Percentiles rank a stretch among this genome's conserved stretches.
These are phyloP conservation scores for Lichtheimia corymbifera DNA, from an alignment of 371 early-diverging fungal genomes.

Conservation along the genomic window DNA sequence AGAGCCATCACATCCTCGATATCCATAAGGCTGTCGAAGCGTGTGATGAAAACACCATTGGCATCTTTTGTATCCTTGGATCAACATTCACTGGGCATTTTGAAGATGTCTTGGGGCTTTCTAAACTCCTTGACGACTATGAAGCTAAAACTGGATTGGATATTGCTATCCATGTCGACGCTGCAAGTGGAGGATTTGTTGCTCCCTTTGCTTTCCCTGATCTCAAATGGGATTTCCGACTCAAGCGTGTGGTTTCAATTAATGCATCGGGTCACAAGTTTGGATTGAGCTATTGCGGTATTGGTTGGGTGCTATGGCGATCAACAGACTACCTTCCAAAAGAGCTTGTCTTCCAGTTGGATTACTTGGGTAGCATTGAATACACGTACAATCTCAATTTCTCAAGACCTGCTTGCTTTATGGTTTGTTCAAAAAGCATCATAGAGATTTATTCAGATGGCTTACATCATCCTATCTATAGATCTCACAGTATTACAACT, in stretches of 20 bases:
- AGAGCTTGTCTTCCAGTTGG: conserved; percentile 68
- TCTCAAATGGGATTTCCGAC: conserved; percentile 65
- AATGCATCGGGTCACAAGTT: conserved; percentile 74
- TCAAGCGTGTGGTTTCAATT: conserved; percentile 64
- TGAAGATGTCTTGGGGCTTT: conserved; percentile 64
- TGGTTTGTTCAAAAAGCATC: conserved; percentile 21
- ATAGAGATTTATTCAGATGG: background rate
- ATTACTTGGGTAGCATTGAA: conserved; percentile 66
- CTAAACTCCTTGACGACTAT: conserved; percentile 55
- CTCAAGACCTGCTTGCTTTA: conserved; percentile 65
- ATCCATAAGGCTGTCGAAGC: conserved; percentile 50
- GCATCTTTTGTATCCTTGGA: conserved; percentile 62
- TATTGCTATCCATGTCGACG: conserved; percentile 73
- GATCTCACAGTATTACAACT: conserved; percentile 76
- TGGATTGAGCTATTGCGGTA: conserved; percentile 65
- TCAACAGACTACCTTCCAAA: conserved; percentile 58
- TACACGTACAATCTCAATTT: conserved; percentile 71
- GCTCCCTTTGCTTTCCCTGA: conserved; percentile 73
- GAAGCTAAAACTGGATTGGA: conserved; percentile 53
- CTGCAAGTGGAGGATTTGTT: conserved; percentile 72
- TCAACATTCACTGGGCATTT: conserved; percentile 79
- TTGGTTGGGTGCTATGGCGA: conserved; percentile 77
- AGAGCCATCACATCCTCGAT: conserved; percentile 50
- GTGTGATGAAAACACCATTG: conserved; percentile 77
- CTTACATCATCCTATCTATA: conserved; percentile 1